phyloP scores from a whole-genome alignment of 208 protist genomes.

The Naegleria fowleri region DNA sequence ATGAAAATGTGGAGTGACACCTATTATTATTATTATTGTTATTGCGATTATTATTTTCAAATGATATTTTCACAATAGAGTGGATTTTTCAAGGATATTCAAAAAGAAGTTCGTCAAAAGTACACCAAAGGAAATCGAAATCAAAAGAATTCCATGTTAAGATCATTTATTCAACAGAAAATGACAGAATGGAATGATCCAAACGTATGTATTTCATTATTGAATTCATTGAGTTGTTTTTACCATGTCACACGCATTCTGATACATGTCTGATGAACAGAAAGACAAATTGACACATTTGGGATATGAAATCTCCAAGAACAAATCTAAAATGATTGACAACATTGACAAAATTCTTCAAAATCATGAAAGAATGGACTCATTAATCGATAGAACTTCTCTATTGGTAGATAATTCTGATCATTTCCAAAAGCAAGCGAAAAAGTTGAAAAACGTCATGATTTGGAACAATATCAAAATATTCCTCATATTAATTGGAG shows the following conservation, averaged over 20 bases:
- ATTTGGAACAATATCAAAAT: background rate
- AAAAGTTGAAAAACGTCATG: background rate
- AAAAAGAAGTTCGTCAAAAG: background rate
- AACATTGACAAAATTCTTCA: conserved; percentile 7
- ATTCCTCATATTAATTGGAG: background rate
- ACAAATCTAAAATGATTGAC: background rate
- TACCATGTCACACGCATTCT: too few species aligned
- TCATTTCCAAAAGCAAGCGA: background rate
- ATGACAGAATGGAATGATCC: background rate
- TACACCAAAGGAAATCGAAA: background rate
- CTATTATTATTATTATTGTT: too few species aligned
- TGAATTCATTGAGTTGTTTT: too few species aligned
- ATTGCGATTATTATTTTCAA: too few species aligned
- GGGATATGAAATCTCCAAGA: background rate
- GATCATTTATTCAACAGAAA: background rate
- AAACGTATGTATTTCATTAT: background rate
- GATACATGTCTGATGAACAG: too few species aligned
- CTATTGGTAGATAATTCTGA: background rate
- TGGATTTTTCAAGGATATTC: background rate
- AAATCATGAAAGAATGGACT: background rate
- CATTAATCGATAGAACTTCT: background rate
- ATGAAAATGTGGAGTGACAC: too few species aligned
- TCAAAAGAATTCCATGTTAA: background rate
- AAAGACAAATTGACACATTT: background rate
- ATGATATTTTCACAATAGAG: too few species aligned